A percentile compares a stretch with the other conserved stretches of the same genome.
Conservation (phyloP, 495 filamentous ascomycete species). For the Aspergillus sparsus region DNA sequence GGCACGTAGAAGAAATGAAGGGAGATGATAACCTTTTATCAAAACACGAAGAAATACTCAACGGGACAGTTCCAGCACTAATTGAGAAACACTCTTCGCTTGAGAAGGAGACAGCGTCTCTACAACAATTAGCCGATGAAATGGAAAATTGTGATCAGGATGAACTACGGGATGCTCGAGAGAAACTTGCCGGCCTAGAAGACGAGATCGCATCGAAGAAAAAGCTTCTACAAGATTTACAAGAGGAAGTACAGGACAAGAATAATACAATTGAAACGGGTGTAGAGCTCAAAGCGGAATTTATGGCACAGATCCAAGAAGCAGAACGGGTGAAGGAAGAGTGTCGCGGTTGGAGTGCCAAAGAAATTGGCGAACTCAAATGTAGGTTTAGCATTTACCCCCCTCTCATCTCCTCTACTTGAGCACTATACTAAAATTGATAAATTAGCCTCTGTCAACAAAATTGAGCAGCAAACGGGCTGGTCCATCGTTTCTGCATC, state of each 20-base stretch:
- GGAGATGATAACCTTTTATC: constrained; percentile 68
- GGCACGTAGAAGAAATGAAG: constrained; percentile 73
- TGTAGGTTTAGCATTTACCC: constrained; percentile 45
- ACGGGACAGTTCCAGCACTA: constrained; percentile 64
- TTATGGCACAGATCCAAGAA: constrained; percentile 70
- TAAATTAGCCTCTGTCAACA: constrained; percentile 60
- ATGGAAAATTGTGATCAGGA: constrained; percentile 76
- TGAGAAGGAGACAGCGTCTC: constrained; percentile 58
- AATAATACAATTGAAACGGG: constrained; percentile 60
- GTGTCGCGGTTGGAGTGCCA: constrained; percentile 82
- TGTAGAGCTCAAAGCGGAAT: constrained; percentile 66
- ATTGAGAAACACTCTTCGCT: constrained; percentile 59
- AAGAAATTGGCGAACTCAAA: constrained; percentile 74
- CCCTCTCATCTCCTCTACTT: not conserved
- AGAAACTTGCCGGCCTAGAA: constrained; percentile 64
- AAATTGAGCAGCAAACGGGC: constrained; percentile 68
- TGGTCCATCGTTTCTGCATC: constrained; percentile 75
- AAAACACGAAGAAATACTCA: constrained; percentile 66
- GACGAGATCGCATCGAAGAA: constrained; percentile 68
- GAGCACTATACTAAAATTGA: constrained; percentile 1
- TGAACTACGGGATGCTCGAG: constrained; percentile 67
- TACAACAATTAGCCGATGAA: constrained; percentile 72
- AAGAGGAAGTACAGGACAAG: constrained; percentile 61
- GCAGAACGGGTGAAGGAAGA: constrained; percentile 84
- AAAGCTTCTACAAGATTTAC: constrained; percentile 62